phyloP scores from a whole-genome alignment of 2,329 filamentous ascomycete species.

The Huntiella omanensis region DNA sequence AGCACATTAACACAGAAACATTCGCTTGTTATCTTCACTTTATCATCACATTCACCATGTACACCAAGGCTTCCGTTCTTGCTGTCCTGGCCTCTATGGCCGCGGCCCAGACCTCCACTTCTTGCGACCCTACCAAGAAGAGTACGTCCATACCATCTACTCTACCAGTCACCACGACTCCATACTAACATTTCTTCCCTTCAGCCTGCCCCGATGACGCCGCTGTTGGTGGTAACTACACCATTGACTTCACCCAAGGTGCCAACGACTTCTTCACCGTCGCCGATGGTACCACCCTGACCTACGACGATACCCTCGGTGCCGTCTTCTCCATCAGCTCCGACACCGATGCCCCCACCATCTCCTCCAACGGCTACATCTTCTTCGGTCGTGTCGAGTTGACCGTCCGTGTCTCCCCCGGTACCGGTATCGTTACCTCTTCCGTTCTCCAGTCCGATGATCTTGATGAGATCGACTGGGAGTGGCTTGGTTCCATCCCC shows the following conservation, averaged over 20 bases:
- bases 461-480: conserved; percentile 90
- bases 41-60: conserved; percentile 11
- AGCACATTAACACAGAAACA: neutral
- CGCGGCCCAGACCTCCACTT: conserved; percentile 36
- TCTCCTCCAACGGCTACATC: conserved; percentile 69
- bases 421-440: conserved; percentile 74
- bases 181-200: conserved; percentile 1
- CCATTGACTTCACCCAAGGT: conserved; percentile 63
- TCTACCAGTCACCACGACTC: neutral
- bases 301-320: conserved; percentile 27
- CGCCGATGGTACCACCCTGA: conserved; percentile 28
- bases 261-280: conserved; percentile 35
- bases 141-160: conserved; percentile 18
- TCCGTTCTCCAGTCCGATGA: conserved; percentile 75
- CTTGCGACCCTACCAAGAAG: conserved; percentile 35
- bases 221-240: conserved; percentile 46
- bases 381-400: conserved; percentile 88
- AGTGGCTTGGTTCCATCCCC: conserved; percentile 68
- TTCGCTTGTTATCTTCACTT: neutral
- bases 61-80: conserved; percentile 25
- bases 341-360: conserved; percentile 48
- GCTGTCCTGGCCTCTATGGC: conserved; percentile 31
- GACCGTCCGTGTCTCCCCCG: conserved; percentile 58
- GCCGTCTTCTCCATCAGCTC: conserved; percentile 48
- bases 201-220: conserved; percentile 52